Conservation (phyloP, 768 basidiomycete species). For the Leccinum barrowsii region DNA sequence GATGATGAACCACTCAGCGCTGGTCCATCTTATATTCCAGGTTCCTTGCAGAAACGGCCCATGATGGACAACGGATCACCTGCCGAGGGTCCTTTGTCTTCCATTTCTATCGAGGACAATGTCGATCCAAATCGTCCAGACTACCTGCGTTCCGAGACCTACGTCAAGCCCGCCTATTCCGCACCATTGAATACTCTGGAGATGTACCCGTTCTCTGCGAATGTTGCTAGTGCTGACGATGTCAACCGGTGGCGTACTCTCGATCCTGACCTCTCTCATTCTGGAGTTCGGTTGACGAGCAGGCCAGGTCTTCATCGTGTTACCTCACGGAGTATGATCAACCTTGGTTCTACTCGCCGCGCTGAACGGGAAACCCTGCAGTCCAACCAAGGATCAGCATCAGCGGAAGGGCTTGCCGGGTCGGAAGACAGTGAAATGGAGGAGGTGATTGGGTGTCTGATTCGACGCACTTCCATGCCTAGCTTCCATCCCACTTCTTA, state of each 20-base stretch:
- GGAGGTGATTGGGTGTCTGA: too few relatives aligned
- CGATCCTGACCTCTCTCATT: conserved; percentile 4
- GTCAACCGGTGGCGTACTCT: neutral
- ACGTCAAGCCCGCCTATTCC: too few relatives aligned
- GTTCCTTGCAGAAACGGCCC: conserved; percentile 10
- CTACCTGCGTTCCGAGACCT: too few relatives aligned
- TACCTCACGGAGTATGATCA: conserved; percentile 62
- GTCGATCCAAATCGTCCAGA: too few relatives aligned
- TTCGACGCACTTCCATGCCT: too few relatives aligned
- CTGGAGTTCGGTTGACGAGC: conserved; percentile 8
- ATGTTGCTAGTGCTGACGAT: conserved; percentile 7
- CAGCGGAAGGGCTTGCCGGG: conserved; percentile 10
- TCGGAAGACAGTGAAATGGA: conserved; percentile 14
- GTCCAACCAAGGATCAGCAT: conserved; percentile 12
- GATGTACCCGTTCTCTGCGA: conserved; percentile 17
- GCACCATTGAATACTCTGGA: conserved; percentile 1
- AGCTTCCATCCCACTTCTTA: too few relatives aligned
- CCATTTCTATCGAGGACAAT: neutral
- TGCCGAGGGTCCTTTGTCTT: conserved; percentile 2
- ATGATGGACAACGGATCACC: neutral
- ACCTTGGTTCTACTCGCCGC: conserved; percentile 39
- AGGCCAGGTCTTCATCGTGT: conserved; percentile 53
- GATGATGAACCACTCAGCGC: conserved; percentile 28
- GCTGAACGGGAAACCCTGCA: conserved; percentile 23
- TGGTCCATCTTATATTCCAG: conserved; percentile 11